Base-by-base conservation (phyloP, 2,329 filamentous ascomycete species). In the Westerdykella ornata region DNA sequence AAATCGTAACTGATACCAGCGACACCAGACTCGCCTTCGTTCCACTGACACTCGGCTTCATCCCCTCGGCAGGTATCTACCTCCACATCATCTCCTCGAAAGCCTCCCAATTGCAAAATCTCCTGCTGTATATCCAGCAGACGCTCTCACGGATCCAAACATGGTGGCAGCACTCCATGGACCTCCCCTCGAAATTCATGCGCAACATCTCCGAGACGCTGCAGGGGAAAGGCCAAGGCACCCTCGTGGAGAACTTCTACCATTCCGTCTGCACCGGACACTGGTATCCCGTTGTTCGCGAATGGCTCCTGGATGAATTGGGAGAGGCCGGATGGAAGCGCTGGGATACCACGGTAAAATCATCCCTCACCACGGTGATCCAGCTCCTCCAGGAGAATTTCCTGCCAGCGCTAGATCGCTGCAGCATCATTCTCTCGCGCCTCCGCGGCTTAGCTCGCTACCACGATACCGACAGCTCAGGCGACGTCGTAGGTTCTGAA, bases 281-380 rank as follows among this genome's bases (percentile, higher is more conserved):
- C 57, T 88, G 85, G 18, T 80, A 84, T 39, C 76, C 79, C 8
- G 76, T 80, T 15, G 72, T 97, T 40, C 82, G 81, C 44, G 88
- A 96, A 60, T 98, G 94, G 84, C 73, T 98, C 1, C 79, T 89
- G 4, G 88, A 95, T 56, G 84, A 85, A 49, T 69, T 96, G 20
- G 79, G 81, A 6, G 87, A 94, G 59, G 73, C 86, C 47, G 88
- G 88, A 0, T 86, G 94, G 55, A 96, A 95, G 66, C 76, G 92
- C 37, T 98, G 92, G 92, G 89, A 97, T 48, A 94, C 90, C 57
- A 83, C 85, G 5, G 84, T 94, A 2, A 75, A 78, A 1, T 79
- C 80, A 3, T 87, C 88, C 1, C 82, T 96, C 15, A 81, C 86
- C 45, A 83, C 80, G 40, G 74, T 97, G 8, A 79, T 88, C 37